phyloP scores from a whole-genome alignment of 2,329 filamentous ascomycete species.

The Escovopsis weberi region DNA sequence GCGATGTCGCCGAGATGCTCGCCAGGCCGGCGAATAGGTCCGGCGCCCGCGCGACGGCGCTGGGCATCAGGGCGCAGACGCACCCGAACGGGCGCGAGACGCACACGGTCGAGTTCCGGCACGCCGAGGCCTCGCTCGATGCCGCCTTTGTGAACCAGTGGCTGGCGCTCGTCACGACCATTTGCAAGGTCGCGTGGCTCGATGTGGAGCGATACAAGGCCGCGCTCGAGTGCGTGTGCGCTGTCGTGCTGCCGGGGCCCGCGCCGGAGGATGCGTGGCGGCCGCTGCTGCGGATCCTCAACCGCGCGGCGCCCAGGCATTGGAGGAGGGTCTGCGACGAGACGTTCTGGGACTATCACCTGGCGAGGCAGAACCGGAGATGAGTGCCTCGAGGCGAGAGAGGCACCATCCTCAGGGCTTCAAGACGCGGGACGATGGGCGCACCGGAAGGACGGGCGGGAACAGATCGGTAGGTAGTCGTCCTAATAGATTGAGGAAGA shows the following conservation, averaged over 20 bases:
- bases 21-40: too few species aligned
- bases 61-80: background rate
- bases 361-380: constrained; percentile 1
- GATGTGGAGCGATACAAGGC: constrained; percentile 2
- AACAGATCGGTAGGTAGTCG: too few species aligned
- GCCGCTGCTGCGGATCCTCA: constrained; percentile 2
- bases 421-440: too few species aligned
- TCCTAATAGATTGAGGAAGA: too few species aligned
- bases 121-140: constrained; percentile 7
- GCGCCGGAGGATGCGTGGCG: constrained; percentile 1
- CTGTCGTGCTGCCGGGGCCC: background rate
- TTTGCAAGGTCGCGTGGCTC: constrained; percentile 6
- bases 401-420: background rate
- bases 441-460: background rate
- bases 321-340: constrained; percentile 2
- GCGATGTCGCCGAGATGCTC: background rate
- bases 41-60: background rate
- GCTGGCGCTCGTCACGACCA: constrained; percentile 5
- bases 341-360: constrained; percentile 1
- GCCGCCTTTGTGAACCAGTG: constrained; percentile 5
- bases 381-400: background rate
- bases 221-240: constrained; percentile 3
- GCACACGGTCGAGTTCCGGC: constrained; percentile 9
- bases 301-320: constrained; percentile 1
- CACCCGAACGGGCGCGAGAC: constrained; percentile 1